These are phyloP conservation scores for Penicillium maclennaniae DNA, from an alignment of 495 filamentous ascomycete species.

Conservation along the genomic window DNA sequence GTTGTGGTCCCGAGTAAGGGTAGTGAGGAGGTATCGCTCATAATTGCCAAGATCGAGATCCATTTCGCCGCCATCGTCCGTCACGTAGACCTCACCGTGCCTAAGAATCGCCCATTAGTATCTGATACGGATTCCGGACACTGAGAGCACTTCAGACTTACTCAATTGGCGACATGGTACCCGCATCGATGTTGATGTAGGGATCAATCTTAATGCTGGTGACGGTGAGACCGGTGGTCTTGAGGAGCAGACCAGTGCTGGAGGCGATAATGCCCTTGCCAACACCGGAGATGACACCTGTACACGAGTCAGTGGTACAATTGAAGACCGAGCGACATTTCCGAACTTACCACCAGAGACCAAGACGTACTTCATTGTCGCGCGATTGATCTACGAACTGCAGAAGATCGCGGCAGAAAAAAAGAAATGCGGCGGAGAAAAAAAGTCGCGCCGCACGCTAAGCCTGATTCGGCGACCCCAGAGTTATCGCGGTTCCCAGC, in stretches of 20 bases:
- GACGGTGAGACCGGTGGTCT: constrained; percentile 63
- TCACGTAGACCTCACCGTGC: constrained; percentile 72
- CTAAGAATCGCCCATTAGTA: not conserved
- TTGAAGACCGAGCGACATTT: not conserved
- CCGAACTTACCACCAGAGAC: constrained; percentile 10
- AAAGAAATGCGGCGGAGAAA: constrained; percentile 6
- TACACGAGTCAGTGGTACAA: not conserved
- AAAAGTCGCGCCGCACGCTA: constrained; percentile 1
- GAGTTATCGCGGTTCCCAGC: not conserved
- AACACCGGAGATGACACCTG: constrained; percentile 75
- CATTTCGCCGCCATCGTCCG: constrained; percentile 73
- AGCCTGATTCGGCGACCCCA: not conserved
- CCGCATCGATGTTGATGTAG: constrained; percentile 65
- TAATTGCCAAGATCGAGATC: constrained; percentile 98
- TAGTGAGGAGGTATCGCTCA: constrained; percentile 48
- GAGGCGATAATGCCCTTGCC: constrained; percentile 78
- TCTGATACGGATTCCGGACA: not conserved
- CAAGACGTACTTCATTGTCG: constrained; percentile 16
- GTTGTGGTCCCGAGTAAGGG: constrained; percentile 25
- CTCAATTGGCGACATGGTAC: constrained; percentile 76
- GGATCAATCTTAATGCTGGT: constrained; percentile 67
- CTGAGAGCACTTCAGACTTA: not conserved
- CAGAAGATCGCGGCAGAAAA: constrained; percentile 2
- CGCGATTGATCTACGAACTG: not conserved
- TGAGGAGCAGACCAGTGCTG: constrained; percentile 66